phyloP scores from a whole-genome alignment of 208 protist species.

The Leishmania aethiopica region DNA sequence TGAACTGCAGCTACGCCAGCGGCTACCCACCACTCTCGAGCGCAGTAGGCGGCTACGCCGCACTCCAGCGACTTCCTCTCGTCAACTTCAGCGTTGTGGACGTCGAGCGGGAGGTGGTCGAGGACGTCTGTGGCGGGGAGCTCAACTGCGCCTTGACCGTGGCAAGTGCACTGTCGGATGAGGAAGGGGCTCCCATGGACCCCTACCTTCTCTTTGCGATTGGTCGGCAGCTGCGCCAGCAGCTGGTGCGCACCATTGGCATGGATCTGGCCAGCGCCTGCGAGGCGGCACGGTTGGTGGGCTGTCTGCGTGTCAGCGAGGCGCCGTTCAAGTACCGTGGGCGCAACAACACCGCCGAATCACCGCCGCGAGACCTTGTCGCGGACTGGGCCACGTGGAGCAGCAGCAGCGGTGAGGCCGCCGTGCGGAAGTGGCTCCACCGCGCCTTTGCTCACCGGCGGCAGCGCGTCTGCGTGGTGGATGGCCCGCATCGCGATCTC shows the following conservation, averaged over 20 bases:
- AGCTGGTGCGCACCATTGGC: constrained; percentile 41
- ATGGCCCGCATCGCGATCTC: constrained; percentile 65
- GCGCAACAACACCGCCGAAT: neutral
- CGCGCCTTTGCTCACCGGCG: constrained; percentile 63
- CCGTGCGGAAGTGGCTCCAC: constrained; percentile 44
- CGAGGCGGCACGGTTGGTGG: constrained; percentile 63
- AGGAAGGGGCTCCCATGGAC: constrained; percentile 78
- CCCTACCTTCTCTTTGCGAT: constrained; percentile 85
- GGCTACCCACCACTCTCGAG: constrained; percentile 42
- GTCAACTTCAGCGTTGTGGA: constrained; percentile 69
- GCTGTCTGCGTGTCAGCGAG: constrained; percentile 54
- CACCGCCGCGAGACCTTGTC: constrained; percentile 21
- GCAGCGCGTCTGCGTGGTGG: constrained; percentile 59
- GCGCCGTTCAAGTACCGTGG: constrained; percentile 48
- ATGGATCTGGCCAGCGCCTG: constrained; percentile 72
- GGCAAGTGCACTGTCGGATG: constrained; percentile 75
- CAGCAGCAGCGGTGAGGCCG: constrained; percentile 13
- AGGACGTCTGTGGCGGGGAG: constrained; percentile 63
- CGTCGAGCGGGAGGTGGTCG: constrained; percentile 38
- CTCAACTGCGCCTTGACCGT: constrained; percentile 79
- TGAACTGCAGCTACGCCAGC: constrained; percentile 37
- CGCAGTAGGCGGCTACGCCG: constrained; percentile 15
- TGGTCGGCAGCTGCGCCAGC: constrained; percentile 56
- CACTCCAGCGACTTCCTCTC: constrained; percentile 25
- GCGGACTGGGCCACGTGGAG: constrained; percentile 60